phyloP scores from a whole-genome alignment of 176 grass and related monocot species.

The maize (Zea mays) region Zm-B73-REFERENCE-NAM-5.0 NC_050097.1:32875001-32875500 shows the following conservation, averaged over 20 bases:
- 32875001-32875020: conserved; percentile 30
- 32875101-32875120: conserved; percentile 41
- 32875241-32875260: conserved; percentile 93
- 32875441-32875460: conserved; percentile 21
- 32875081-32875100: conserved; percentile 40
- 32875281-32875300: conserved; percentile 95
- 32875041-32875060: conserved; percentile 15
- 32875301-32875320: conserved; percentile 92
- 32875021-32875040: background rate
- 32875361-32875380: conserved; percentile 85
- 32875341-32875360: conserved; percentile 95
- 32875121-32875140: conserved; percentile 93
- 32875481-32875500: conserved; percentile 36
- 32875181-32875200: conserved; percentile 87
- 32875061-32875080: background rate
- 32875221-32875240: conserved; percentile 99
- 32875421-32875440: background rate
- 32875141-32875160: conserved; percentile 82
- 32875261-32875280: conserved; percentile 87
- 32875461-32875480: conserved; percentile 20
- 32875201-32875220: conserved; percentile 94
- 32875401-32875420: background rate
- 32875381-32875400: conserved; percentile 49
- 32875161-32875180: conserved; percentile 98
- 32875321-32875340: conserved; percentile 96